Percentiles rank a stretch among this genome's conserved stretches.
Evolutionary conservation across 768 basidiomycete species (phyloP).

Genomic region (Leccinum fibrillosum): DNA sequence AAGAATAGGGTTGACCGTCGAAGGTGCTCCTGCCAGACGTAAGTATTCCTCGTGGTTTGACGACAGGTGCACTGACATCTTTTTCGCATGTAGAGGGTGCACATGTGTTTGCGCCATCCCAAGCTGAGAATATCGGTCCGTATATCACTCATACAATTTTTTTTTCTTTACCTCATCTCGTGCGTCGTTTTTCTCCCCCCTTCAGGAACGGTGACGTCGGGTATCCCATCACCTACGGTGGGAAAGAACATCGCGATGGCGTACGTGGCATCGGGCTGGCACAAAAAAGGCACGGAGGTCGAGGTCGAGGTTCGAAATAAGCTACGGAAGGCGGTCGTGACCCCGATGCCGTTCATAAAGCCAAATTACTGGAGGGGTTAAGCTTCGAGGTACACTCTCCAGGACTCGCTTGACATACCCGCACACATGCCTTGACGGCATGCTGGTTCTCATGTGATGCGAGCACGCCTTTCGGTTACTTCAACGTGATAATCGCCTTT

Average conservation of each 20-base stretch:
- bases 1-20: slow-evolving; percentile 79
- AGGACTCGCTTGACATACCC: not conserved
- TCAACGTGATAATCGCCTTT: not conserved
- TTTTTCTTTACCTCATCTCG: slow-evolving; percentile 4
- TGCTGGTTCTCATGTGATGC: not conserved
- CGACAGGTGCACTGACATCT: not conserved
- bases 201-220: slow-evolving; percentile 77
- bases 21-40: slow-evolving; percentile 86
- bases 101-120: slow-evolving; percentile 58
- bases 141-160: slow-evolving; percentile 8
- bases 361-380: slow-evolving; percentile 76
- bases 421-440: not conserved
- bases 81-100: slow-evolving; percentile 60
- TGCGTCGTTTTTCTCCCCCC: slow-evolving; percentile 14
- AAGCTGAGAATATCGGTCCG: slow-evolving; percentile 60
- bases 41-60: slow-evolving; percentile 19
- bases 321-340: slow-evolving; percentile 67
- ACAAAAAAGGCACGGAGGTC: slow-evolving; percentile 89
- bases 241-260: slow-evolving; percentile 96
- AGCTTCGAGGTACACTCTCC: not conserved
- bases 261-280: slow-evolving; percentile 75
- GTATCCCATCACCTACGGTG: slow-evolving; percentile 90
- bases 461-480: not conserved
- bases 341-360: slow-evolving; percentile 85
- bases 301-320: slow-evolving; percentile 84